These are phyloP conservation scores for Candida suzukii DNA, from an alignment of 805 yeast species.

Conservation along the genomic window DNA sequence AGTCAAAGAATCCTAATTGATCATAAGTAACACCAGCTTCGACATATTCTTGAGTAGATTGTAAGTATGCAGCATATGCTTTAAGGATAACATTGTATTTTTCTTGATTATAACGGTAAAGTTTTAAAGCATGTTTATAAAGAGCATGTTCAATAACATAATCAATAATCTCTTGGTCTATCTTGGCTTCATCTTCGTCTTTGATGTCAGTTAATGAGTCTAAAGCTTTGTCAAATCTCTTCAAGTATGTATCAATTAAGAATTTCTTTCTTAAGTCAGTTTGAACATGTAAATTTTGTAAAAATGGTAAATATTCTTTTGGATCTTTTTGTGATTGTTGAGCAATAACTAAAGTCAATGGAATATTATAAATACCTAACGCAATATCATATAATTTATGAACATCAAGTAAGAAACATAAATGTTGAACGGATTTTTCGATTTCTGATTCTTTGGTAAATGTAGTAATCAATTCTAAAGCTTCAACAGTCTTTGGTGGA, in stretches of 20 bases:
- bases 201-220: slow-evolving; percentile 50
- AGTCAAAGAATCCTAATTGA: slow-evolving; percentile 43
- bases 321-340: slow-evolving; percentile 98
- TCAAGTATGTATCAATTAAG: slow-evolving; percentile 72
- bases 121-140: slow-evolving; percentile 58
- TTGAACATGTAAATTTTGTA: slow-evolving; percentile 70
- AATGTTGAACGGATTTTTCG: slow-evolving; percentile 67
- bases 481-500: slow-evolving; percentile 79
- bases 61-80: slow-evolving; percentile 57
- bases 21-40: slow-evolving; percentile 83
- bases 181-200: slow-evolving; percentile 16
- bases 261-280: slow-evolving; percentile 61
- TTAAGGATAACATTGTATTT: slow-evolving; percentile 49
- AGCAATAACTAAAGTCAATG: slow-evolving; percentile 75
- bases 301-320: slow-evolving; percentile 88
- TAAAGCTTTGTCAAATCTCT: slow-evolving; percentile 62
- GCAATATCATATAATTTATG: slow-evolving; percentile 75
- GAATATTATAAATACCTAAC: slow-evolving; percentile 74
- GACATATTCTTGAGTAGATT: slow-evolving; percentile 46
- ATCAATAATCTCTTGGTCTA: slow-evolving; percentile 52
- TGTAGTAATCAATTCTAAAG: slow-evolving; percentile 55
- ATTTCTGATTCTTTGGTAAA: slow-evolving; percentile 38
- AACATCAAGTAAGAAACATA: slow-evolving; percentile 88
- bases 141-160: slow-evolving; percentile 66
- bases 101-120: slow-evolving; percentile 49